Base-by-base conservation (phyloP, 371 early-diverging fungal genomes). In the Furculomyces boomerangus region DNA sequence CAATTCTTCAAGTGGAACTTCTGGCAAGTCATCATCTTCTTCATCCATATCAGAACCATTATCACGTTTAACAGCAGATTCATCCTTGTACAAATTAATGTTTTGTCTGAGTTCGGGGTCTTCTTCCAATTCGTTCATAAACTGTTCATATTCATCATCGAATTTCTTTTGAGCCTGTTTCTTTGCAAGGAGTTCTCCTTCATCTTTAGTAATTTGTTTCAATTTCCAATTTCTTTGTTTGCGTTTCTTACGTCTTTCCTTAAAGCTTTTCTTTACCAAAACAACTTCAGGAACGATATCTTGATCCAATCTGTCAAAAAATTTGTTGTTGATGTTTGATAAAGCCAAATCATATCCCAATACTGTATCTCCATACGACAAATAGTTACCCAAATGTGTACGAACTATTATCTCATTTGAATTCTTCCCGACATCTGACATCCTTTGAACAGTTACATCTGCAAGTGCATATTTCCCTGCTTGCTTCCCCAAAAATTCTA, bases 151-250 rank as follows among this genome's bases (percentile, higher is more conserved):
- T 62, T 71, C 74, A 20, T 75, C 68, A 60, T 86, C 85, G 56
- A 76, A 74, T 62, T 76, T 75, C 47, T 80, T 79, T 62, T 74
- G 71, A 31, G 83, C 88, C 61, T 78, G 79, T 58, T 81, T 81
- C 63, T 84, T 80, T 27, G 67, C 65, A 5, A 53, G 63, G 37
- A 66, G 30, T 18, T 78, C 65, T 68, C 88, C 78, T 29, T 81
- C 86, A 68, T 90, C 92, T 74, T 88, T 88, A 60, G 73, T 78
- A 39, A 97, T 74, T 53, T 78, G 73, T 70, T 86, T 84, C 57
- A 96, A 70, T 71, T 84, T 88, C 98, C 98, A 97, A 63, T 81
- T 75, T 57, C 97, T 81, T 26, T 66, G 68, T 72, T 77, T 83
- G 69, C 70, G 74, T 77, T 87, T 88, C 75, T 79, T 81, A 50